Evolutionary conservation across 2,329 filamentous ascomycete species (phyloP).

Genomic region (Beauveria bassiana): DNA sequence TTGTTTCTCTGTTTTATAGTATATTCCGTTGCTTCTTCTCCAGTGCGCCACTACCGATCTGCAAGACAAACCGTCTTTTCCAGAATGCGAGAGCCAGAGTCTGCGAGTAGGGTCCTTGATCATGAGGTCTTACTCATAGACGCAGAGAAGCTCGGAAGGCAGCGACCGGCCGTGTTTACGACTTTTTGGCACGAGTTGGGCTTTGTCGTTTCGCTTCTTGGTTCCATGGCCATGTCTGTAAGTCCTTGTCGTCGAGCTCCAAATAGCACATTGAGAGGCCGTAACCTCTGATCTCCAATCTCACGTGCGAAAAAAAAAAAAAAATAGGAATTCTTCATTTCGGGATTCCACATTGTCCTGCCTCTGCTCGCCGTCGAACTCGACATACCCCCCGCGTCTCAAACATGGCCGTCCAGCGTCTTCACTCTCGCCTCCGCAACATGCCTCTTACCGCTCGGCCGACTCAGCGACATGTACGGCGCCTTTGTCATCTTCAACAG

Average conservation of each 20-base stretch:
- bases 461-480: constrained; percentile 50
- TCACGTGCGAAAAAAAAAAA: neutral
- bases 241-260: constrained; percentile 16
- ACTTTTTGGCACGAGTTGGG: constrained; percentile 45
- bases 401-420: constrained; percentile 56
- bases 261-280: too few relatives aligned
- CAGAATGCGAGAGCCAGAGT: too few relatives aligned
- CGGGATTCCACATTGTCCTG: constrained; percentile 64
- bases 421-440: constrained; percentile 47
- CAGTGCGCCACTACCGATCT: too few relatives aligned
- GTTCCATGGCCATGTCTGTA: constrained; percentile 52
- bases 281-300: too few relatives aligned
- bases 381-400: constrained; percentile 51
- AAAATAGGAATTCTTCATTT: constrained; percentile 61
- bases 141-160: constrained; percentile 41
- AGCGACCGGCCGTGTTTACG: constrained; percentile 47
- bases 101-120: neutral
- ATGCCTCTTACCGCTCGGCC: constrained; percentile 55
- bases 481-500: constrained; percentile 49
- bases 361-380: constrained; percentile 55
- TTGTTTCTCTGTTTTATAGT: too few relatives aligned
- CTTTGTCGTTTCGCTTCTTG: constrained; percentile 52
- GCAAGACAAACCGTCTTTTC: too few relatives aligned
- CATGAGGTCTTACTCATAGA: neutral
- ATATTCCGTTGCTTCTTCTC: too few relatives aligned